Evolutionary conservation across 129 eudicot genomes (phyloP).

Genomic region (Mikania micrantha): DNA sequence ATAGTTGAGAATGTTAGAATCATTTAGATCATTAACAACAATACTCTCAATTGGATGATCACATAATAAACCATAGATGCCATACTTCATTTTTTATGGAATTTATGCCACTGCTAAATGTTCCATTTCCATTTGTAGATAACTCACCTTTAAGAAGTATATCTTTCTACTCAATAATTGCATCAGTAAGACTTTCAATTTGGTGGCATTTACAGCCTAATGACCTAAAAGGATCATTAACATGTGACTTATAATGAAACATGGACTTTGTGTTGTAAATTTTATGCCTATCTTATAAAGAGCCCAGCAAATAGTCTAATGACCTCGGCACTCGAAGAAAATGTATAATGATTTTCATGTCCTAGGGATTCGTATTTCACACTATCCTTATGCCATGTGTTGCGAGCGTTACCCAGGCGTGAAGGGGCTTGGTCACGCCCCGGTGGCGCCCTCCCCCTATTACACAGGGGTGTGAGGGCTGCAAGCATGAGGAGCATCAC

Average conservation of each 20-base stretch:
- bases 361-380: no score
- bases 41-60: conserved; percentile 82
- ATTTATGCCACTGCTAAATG: conserved; percentile 23
- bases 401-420: no score
- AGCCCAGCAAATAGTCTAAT: no score
- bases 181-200: conserved; percentile 36
- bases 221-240: conserved; percentile 19
- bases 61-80: conserved; percentile 81
- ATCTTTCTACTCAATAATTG: conserved; percentile 24
- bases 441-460: no score
- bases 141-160: conserved; percentile 14
- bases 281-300: background rate
- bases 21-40: conserved; percentile 87
- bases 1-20: conserved; percentile 48
- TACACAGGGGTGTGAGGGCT: no score
- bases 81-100: conserved; percentile 84
- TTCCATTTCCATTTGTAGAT: no score
- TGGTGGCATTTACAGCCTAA: conserved; percentile 44
- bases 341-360: no score
- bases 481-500: no score
- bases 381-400: no score
- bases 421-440: no score
- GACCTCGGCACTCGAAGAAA: no score
- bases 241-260: background rate
- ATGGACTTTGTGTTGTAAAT: conserved; percentile 7